Evolutionary conservation across 2,329 filamentous ascomycete genomes (phyloP).

Genomic region (Aspergillus cejpii): DNA sequence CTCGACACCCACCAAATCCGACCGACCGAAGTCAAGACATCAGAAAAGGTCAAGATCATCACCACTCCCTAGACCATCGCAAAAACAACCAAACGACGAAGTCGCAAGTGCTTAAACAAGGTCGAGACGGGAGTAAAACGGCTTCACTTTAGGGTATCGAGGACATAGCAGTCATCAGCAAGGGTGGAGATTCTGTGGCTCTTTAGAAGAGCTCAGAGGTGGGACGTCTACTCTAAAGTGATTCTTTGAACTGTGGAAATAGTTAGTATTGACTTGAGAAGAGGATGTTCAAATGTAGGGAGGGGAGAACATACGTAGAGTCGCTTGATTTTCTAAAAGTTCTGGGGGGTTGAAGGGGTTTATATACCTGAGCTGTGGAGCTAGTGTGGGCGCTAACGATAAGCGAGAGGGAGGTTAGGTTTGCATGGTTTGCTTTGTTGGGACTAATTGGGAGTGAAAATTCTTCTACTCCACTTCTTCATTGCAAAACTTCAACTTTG

Average conservation of each 20-base stretch:
- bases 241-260: conserved; percentile 58
- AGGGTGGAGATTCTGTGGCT: conserved; percentile 90
- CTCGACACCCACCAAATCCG: conserved; percentile 72
- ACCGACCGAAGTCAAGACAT: conserved; percentile 70
- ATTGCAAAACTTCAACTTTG: too few species aligned
- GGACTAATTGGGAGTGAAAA: not conserved
- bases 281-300: conserved; percentile 19
- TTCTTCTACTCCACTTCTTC: conserved; percentile 1
- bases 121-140: conserved; percentile 47
- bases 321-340: conserved; percentile 37
- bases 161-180: conserved; percentile 84
- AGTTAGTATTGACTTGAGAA: conserved; percentile 16
- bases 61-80: conserved; percentile 72
- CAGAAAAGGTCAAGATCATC: conserved; percentile 83
- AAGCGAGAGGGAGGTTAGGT: conserved; percentile 21
- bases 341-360: conserved; percentile 10
- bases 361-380: conserved; percentile 24
- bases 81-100: conserved; percentile 21
- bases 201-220: conserved; percentile 83
- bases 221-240: conserved; percentile 96
- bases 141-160: conserved; percentile 84
- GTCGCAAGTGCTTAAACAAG: too few species aligned
- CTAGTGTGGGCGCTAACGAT: conserved; percentile 15
- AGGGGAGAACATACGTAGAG: conserved; percentile 36
- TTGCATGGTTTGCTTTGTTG: conserved; percentile 18